These are phyloP conservation scores for Amaranthus cruentus DNA, from an alignment of 148 eudicot genomes.

Conservation along the genomic window DNA sequence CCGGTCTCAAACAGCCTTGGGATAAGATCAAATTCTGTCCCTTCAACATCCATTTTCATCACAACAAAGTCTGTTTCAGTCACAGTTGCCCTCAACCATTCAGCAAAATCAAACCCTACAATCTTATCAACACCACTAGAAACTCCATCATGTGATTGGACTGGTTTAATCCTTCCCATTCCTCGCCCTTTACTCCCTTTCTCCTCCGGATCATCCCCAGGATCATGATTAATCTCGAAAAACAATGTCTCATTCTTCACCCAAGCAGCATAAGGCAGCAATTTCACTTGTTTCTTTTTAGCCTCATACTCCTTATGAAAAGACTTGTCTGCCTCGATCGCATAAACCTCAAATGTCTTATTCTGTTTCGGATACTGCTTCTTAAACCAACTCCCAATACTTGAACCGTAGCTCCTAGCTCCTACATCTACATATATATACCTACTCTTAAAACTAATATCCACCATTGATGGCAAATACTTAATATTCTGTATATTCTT, in stretches of 20 bases:
- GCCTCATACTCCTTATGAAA: slow-evolving; percentile 61
- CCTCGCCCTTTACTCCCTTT: slow-evolving; percentile 56
- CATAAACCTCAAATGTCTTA: slow-evolving; percentile 78
- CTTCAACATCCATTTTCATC: slow-evolving; percentile 99
- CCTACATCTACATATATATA: slow-evolving; percentile 93
- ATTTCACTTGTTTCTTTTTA: slow-evolving; percentile 66
- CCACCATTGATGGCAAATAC: slow-evolving; percentile 74
- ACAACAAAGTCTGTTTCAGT: slow-evolving; percentile 76
- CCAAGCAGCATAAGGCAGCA: slow-evolving; percentile 95
- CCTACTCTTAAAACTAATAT: slow-evolving; percentile 66
- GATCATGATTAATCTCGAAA: slow-evolving; percentile 81
- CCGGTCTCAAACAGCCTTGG: slow-evolving; percentile 84
- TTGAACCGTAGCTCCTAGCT: slow-evolving; percentile 91
- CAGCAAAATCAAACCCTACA: slow-evolving; percentile 80
- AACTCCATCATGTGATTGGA: slow-evolving; percentile 34
- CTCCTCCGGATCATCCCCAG: slow-evolving; percentile 52
- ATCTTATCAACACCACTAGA: slow-evolving; percentile 50
- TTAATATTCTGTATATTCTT: slow-evolving; percentile 65
- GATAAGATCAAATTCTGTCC: slow-evolving; percentile 83
- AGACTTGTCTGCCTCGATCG: slow-evolving; percentile 83
- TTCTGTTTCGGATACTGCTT: slow-evolving; percentile 94
- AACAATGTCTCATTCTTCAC: slow-evolving; percentile 77
- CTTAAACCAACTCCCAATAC: slow-evolving; percentile 90
- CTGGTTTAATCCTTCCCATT: slow-evolving; percentile 84
- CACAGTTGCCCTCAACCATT: slow-evolving; percentile 79